Conservation (phyloP, 345 rosid genomes). For the Noccaea caerulescens region DNA sequence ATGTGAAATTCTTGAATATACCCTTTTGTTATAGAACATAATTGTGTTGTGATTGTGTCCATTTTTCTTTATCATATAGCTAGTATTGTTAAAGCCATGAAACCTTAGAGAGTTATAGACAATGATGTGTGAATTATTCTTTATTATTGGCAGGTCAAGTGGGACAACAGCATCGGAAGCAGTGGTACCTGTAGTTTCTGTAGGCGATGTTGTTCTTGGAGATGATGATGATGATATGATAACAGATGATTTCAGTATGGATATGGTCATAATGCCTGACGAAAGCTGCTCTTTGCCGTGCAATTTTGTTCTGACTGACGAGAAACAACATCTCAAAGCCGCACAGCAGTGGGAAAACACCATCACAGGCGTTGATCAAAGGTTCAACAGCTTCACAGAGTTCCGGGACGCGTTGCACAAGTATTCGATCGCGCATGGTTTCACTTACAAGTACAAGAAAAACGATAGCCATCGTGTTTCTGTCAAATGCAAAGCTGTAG, state of each 20-base stretch:
- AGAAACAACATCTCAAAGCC: slow-evolving; percentile 55
- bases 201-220: slow-evolving; percentile 38
- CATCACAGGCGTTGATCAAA: slow-evolving; percentile 88
- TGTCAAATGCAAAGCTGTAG: slow-evolving; percentile 80
- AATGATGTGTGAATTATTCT: slow-evolving; percentile 4
- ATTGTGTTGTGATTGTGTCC: too few species aligned
- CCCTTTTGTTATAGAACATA: too few species aligned
- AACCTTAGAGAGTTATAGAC: too few species aligned
- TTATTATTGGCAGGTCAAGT: slow-evolving; percentile 58
- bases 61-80: too few species aligned
- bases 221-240: slow-evolving; percentile 12
- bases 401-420: slow-evolving; percentile 88
- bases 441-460: slow-evolving; percentile 87
- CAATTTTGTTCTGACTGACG: slow-evolving; percentile 48
- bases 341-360: slow-evolving; percentile 82
- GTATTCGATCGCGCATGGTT: slow-evolving; percentile 85
- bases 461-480: slow-evolving; percentile 88
- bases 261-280: slow-evolving; percentile 41
- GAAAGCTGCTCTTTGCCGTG: slow-evolving; percentile 49
- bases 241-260: slow-evolving; percentile 34
- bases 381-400: slow-evolving; percentile 75
- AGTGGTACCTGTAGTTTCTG: slow-evolving; percentile 53
- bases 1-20: too few species aligned
- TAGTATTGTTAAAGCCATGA: too few species aligned
- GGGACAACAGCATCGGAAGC: slow-evolving; percentile 68